Conservation (phyloP, 169 alveolate species). For the Cryptosporidium ryanae region DNA sequence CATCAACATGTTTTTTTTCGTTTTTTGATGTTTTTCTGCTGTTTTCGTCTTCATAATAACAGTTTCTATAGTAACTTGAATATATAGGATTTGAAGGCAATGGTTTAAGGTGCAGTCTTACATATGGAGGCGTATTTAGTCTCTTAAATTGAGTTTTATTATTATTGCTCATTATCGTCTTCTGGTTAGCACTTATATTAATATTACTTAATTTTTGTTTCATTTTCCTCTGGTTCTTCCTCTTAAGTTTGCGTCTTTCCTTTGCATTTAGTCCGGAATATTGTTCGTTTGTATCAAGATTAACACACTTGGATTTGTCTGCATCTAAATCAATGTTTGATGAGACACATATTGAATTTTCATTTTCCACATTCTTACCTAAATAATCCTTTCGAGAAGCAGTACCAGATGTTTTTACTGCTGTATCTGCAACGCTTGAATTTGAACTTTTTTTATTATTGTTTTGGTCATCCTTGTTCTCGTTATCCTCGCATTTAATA, state of each 20-base stretch:
- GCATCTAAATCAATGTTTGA: neutral
- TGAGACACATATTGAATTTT: too few relatives aligned
- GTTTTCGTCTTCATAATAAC: neutral
- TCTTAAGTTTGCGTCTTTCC: constrained; percentile 68
- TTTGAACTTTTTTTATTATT: neutral
- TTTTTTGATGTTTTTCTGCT: neutral
- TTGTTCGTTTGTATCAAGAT: neutral
- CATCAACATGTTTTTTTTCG: neutral
- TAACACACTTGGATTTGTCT: neutral
- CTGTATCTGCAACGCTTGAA: neutral
- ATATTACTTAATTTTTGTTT: constrained; percentile 10
- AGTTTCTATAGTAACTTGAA: constrained; percentile 47
- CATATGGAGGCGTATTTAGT: constrained; percentile 56
- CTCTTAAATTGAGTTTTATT: neutral
- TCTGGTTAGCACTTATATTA: constrained; percentile 10
- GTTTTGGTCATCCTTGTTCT: constrained; percentile 8
- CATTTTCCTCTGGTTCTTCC: constrained; percentile 74
- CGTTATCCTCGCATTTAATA: constrained; percentile 71
- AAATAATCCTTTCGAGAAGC: neutral
- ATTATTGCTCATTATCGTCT: neutral
- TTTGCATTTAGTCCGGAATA: constrained; percentile 63
- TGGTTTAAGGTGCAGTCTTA: constrained; percentile 55
- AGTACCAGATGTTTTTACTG: neutral
- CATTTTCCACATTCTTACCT: neutral
- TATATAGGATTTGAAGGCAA: constrained; percentile 66